These are phyloP conservation scores for Knufia fluminis DNA, from an alignment of 2,329 filamentous ascomycete species.

Conservation along the genomic window DNA sequence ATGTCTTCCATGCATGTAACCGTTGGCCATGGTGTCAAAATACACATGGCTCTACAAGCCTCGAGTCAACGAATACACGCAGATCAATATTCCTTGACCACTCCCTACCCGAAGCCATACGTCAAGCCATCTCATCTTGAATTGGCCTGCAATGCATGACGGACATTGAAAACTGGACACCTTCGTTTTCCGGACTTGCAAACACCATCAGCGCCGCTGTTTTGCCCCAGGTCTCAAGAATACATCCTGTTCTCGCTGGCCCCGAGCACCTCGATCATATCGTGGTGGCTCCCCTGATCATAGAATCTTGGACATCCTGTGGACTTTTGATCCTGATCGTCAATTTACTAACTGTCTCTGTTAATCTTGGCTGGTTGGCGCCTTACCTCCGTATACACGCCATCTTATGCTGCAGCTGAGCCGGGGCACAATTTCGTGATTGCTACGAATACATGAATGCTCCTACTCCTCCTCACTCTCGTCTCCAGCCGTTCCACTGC, in stretches of 20 bases:
- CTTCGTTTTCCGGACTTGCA: constrained; percentile 4
- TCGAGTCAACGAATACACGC: constrained; percentile 1
- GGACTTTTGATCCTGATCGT: neutral
- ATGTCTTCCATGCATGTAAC: constrained; percentile 10
- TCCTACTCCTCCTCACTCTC: neutral
- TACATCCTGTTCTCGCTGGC: neutral
- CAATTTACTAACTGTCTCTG: neutral
- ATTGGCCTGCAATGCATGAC: constrained; percentile 7
- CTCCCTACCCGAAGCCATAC: constrained; percentile 4
- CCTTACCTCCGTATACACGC: neutral
- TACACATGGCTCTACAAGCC: constrained; percentile 6
- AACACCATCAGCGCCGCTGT: constrained; percentile 1
- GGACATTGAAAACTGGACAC: constrained; percentile 8
- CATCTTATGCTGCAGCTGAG: neutral
- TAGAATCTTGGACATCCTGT: neutral
- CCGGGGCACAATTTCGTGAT: neutral
- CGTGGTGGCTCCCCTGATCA: neutral
- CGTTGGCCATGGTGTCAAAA: constrained; percentile 8
- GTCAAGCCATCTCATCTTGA: constrained; percentile 7
- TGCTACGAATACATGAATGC: constrained; percentile 2
- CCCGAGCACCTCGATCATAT: neutral
- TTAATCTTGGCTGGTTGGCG: constrained; percentile 3
- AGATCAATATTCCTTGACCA: neutral
- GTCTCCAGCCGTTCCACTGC: neutral
- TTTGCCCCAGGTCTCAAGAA: neutral